A percentile compares a stretch with the other conserved stretches of the same genome.
Conservation (phyloP, 257 asterid species). For the Mentha longifolia region DNA sequence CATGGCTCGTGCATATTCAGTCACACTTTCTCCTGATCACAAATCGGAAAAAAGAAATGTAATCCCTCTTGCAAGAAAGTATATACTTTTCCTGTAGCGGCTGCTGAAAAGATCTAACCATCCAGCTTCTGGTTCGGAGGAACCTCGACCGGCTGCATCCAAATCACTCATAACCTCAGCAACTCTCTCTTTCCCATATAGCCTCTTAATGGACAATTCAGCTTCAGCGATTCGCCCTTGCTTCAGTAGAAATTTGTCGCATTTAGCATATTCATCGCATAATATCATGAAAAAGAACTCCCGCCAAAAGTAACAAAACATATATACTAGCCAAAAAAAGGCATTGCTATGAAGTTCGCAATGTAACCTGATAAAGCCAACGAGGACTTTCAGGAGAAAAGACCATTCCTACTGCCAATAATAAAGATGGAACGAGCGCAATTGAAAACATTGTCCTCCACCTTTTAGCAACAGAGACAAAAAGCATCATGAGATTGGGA, state of each 20-base stretch:
- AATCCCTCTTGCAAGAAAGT: too few relatives aligned
- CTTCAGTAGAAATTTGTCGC: constrained; percentile 45
- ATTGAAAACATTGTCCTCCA: constrained; percentile 98
- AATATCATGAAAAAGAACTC: not conserved
- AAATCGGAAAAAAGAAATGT: not conserved
- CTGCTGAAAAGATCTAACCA: constrained; percentile 97
- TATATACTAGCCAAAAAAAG: constrained; percentile 14
- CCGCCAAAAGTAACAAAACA: not conserved
- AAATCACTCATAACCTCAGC: constrained; percentile 83
- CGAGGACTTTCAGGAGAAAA: constrained; percentile 99
- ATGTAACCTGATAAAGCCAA: constrained; percentile 87
- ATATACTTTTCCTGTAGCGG: constrained; percentile 87
- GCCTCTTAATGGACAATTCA: constrained; percentile 67
- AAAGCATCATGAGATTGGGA: not conserved
- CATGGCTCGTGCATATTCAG: not conserved
- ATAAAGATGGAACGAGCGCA: constrained; percentile 76
- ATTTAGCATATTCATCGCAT: constrained; percentile 31
- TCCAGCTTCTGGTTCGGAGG: constrained; percentile 95
- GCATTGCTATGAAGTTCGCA: constrained; percentile 7
- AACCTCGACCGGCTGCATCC: constrained; percentile 70
- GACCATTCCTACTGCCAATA: constrained; percentile 91
- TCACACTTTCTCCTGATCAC: not conserved
- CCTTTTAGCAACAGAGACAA: constrained; percentile 53
- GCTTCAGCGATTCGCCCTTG: constrained; percentile 78
- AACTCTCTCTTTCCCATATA: constrained; percentile 92